Base-by-base conservation (phyloP, 1,284 basidiomycete genomes). In the Rhodotorula sp. region DNA sequence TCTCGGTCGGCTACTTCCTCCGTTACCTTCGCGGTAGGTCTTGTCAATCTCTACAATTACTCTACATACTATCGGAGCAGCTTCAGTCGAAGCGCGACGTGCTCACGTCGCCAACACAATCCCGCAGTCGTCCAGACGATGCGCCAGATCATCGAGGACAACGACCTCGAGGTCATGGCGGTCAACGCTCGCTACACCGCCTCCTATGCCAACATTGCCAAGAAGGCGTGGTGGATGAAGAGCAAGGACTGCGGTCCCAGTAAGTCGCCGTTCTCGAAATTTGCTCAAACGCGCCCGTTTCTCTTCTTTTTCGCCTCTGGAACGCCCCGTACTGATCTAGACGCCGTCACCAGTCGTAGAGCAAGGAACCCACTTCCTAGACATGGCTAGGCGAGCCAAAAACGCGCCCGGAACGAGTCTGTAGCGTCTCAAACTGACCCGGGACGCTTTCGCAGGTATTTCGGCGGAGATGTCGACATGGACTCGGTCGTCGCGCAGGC, bases 161-260 rank as follows among this genome's bases (percentile, higher is more conserved):
- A 97, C 82, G 87, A 94, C 80, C 86, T 98, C 71, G 91, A 90
- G n/a, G 94, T 99, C 70, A 98, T 99, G 95, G 87, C 91, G 64
- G 97, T 95, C 66, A 90, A 95, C 77, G 95, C 94, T 15, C 91
- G 95, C 74, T 98, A 98, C 83, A 92, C 93, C 52, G 92, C 91
- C 81, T 95, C 96, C 31, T 70, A 74, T 62, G 58, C 77, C 82
- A 85, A 88, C 31, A 94, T 96, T 76, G 88, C 88, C 62, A 97
- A 97, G 84, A 88, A 75, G 68, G 82, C 83, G 26, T 97, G 97
- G 96, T 99, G 97, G 97, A 90, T 96, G 86, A 98, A 98, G 84
- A 87, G 90, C 34, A 91, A 87, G 84, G 90, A 90, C 87, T 89
- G 80, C 61, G 96, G 96, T 51, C 96, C 96, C 20, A 88, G 66